Evolutionary conservation across 1,284 basidiomycete genomes (phyloP).

Genomic region (Trametes polyzona): DNA sequence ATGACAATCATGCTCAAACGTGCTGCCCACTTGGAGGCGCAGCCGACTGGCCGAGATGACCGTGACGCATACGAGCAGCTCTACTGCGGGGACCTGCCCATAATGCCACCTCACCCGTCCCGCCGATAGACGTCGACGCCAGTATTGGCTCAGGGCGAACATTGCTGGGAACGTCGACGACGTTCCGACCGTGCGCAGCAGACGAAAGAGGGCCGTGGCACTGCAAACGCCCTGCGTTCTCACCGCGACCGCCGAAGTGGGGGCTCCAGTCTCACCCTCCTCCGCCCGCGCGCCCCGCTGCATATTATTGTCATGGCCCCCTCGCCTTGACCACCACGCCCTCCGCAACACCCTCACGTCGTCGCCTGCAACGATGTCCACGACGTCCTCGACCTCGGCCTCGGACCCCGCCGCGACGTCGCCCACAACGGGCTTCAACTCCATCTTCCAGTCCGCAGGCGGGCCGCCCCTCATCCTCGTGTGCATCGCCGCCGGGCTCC

Average conservation of each 20-base stretch:
- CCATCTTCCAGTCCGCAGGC: slow-evolving; percentile 27
- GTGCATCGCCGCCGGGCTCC: slow-evolving; percentile 35
- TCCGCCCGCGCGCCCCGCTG: not conserved
- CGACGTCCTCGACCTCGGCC: not conserved
- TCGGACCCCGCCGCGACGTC: not conserved
- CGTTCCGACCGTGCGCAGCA: slow-evolving; percentile 7
- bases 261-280: not conserved
- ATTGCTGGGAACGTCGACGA: slow-evolving; percentile 4
- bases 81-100: too few species aligned
- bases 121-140: not conserved
- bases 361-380: not conserved
- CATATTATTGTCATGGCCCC: slow-evolving; percentile 1
- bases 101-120: too few species aligned
- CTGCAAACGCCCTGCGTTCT: slow-evolving; percentile 1
- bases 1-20: not conserved
- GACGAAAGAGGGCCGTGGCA: slow-evolving; percentile 6
- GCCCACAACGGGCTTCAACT: slow-evolving; percentile 8
- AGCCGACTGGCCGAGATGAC: not conserved
- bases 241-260: slow-evolving; percentile 1
- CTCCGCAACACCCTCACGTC: not conserved
- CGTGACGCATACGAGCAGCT: not conserved
- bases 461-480: slow-evolving; percentile 37
- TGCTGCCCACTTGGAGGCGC: not conserved
- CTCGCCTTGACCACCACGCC: not conserved
- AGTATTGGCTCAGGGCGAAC: not conserved